phyloP scores from a whole-genome alignment of 371 early-diverging fungal species.

The Mucor velutinosus region DNA sequence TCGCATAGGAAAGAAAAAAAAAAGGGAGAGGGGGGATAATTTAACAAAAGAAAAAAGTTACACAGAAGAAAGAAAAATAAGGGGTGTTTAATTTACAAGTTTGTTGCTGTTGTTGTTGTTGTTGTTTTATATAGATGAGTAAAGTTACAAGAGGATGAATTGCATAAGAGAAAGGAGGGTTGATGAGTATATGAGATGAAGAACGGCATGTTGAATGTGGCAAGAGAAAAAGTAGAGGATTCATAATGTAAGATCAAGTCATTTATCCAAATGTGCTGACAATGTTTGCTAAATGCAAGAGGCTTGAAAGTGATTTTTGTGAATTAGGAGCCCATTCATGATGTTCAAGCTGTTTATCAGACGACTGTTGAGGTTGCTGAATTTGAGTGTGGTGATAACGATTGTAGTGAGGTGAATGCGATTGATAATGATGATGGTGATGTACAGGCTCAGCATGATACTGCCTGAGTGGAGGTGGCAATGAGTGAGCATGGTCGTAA shows the following conservation, averaged over 20 bases:
- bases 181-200: background rate
- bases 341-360: background rate
- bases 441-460: background rate
- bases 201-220: background rate
- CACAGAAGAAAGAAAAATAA: background rate
- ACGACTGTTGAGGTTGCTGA: background rate
- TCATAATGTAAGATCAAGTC: background rate
- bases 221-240: background rate
- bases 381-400: background rate
- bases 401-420: slow-evolving; percentile 1
- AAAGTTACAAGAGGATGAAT: slow-evolving; percentile 2
- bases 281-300: slow-evolving; percentile 38
- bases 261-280: slow-evolving; percentile 45
- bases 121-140: background rate
- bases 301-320: slow-evolving; percentile 21
- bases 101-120: slow-evolving; percentile 8
- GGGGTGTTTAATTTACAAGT: slow-evolving; percentile 11
- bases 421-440: slow-evolving; percentile 1
- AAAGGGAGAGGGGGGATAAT: background rate
- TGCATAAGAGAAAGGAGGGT: background rate
- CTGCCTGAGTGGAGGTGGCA: background rate
- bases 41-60: slow-evolving; percentile 1
- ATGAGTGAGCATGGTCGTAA: slow-evolving; percentile 2
- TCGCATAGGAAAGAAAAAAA: background rate
- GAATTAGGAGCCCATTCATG: slow-evolving; percentile 3